phyloP scores from a whole-genome alignment of 306 rosid species.

The Cicer bijugum region DNA sequence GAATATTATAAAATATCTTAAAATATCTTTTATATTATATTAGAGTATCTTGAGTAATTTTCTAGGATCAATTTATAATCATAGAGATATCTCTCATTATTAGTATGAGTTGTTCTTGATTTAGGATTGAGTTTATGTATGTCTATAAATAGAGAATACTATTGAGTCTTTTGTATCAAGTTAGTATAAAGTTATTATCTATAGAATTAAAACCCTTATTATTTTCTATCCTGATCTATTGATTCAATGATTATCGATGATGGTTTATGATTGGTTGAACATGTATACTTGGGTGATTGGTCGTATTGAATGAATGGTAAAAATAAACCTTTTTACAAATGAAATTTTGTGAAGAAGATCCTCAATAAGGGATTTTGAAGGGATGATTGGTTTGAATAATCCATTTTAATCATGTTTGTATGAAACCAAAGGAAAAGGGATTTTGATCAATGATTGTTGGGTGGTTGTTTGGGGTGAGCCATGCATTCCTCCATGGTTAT shows the following conservation, averaged over 20 bases:
- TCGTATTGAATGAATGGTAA: neutral
- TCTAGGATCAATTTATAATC: too few relatives aligned
- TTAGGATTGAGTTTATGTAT: too few relatives aligned
- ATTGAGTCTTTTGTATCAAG: too few relatives aligned
- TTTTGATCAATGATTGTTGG: slow-evolving; percentile 23
- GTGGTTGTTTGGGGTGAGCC: neutral
- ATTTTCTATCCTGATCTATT: neutral
- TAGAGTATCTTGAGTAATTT: too few relatives aligned
- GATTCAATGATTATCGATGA: neutral
- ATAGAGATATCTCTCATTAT: too few relatives aligned
- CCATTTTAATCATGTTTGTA: neutral
- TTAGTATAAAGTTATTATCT: too few relatives aligned
- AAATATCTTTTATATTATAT: too few relatives aligned
- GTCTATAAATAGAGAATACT: too few relatives aligned
- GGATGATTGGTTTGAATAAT: neutral
- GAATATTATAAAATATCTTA: too few relatives aligned
- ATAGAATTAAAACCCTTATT: too few relatives aligned
- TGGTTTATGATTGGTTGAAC: slow-evolving; percentile 2
- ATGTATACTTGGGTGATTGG: neutral
- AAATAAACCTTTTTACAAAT: neutral
- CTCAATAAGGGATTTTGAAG: neutral
- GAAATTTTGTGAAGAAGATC: neutral
- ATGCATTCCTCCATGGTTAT: neutral
- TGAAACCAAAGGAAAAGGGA: neutral
- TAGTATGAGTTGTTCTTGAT: too few relatives aligned